These are phyloP conservation scores for Lachnellula subtilissima DNA, from an alignment of 2,329 filamentous ascomycete genomes.

Conservation along the genomic window DNA sequence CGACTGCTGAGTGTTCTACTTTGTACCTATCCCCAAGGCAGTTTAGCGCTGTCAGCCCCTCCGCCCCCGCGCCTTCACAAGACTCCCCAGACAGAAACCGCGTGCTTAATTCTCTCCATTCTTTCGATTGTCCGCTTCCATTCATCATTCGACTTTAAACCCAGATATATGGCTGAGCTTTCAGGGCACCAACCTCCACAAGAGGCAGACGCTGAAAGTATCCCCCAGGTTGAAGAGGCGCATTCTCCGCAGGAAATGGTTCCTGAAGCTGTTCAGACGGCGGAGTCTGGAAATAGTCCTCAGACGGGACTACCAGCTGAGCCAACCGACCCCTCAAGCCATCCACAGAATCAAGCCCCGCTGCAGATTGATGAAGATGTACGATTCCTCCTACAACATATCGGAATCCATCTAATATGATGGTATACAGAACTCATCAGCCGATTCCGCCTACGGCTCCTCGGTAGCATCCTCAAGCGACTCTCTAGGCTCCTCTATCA, in stretches of 20 bases:
- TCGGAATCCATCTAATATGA: background rate
- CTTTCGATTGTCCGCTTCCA: no score
- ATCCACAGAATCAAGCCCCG: background rate
- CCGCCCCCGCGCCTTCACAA: no score
- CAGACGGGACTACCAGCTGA: background rate
- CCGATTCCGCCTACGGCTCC: background rate
- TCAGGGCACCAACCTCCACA: no score
- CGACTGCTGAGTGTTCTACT: no score
- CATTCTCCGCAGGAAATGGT: background rate
- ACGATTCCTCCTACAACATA: background rate
- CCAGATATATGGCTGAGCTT: no score
- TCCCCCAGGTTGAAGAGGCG: no score
- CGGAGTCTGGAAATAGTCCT: background rate
- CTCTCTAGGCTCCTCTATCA: slow-evolving; percentile 33
- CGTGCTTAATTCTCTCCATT: no score
- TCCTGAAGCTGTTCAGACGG: background rate
- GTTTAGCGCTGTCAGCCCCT: no score
- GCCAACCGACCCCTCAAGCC: background rate
- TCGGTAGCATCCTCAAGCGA: background rate
- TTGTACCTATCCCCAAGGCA: no score
- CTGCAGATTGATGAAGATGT: background rate
- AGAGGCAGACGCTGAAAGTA: no score
- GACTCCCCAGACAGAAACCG: no score
- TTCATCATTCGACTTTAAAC: no score
- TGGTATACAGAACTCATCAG: background rate